Evolutionary conservation across 2,329 filamentous ascomycete genomes (phyloP).

Genomic region (Neofusicoccum umdonicola): DNA sequence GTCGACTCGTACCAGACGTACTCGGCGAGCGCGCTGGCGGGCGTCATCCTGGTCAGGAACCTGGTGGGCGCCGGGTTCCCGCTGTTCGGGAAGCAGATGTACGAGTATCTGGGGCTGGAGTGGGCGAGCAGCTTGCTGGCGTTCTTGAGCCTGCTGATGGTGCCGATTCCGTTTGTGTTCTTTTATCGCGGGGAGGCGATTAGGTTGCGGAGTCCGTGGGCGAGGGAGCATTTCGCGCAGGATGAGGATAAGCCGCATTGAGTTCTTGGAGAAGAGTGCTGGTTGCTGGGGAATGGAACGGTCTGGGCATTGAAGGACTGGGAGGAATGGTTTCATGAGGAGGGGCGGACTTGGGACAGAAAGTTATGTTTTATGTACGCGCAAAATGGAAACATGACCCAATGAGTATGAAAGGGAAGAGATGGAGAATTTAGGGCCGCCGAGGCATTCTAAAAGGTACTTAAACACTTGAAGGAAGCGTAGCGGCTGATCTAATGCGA

Average conservation of each 20-base stretch:
- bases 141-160: conserved; percentile 37
- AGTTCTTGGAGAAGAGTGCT: no score
- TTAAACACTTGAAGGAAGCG: no score
- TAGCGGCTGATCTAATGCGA: no score
- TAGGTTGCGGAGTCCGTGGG: conserved; percentile 19
- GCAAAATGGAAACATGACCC: no score
- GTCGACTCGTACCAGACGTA: conserved; percentile 23
- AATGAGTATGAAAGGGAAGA: no score
- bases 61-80: conserved; percentile 28
- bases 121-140: conserved; percentile 41
- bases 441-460: no score
- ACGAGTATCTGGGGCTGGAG: conserved; percentile 33
- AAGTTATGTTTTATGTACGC: no score
- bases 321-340: no score
- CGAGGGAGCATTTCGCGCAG: conserved; percentile 17
- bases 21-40: conserved; percentile 20
- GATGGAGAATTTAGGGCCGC: no score
- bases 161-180: conserved; percentile 41
- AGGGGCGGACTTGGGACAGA: no score
- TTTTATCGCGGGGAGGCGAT: conserved; percentile 34
- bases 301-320: no score
- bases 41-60: conserved; percentile 20
- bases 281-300: no score
- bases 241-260: conserved; percentile 17
- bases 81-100: conserved; percentile 30